phyloP scores from a whole-genome alignment of 257 asterid species.

The Ballota nigra region DNA sequence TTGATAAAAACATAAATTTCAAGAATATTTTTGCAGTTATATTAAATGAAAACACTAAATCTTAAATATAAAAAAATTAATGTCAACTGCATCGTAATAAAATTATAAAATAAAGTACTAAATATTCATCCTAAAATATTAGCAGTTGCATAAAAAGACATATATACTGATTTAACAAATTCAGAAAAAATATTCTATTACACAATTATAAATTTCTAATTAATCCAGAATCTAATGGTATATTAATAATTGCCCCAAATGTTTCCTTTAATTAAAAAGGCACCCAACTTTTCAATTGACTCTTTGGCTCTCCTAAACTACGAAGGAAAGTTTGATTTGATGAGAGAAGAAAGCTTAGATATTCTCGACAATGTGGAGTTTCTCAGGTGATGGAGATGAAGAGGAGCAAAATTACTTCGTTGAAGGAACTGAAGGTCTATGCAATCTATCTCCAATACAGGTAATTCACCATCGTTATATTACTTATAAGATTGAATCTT shows the following conservation, averaged over 20 bases:
- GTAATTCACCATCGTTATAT: conserved; percentile 31
- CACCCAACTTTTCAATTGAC: conserved; percentile 2
- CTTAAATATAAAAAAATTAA: too few species aligned
- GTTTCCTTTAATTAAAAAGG: conserved; percentile 8
- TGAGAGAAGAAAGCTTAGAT: conserved; percentile 14
- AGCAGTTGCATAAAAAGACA: too few species aligned
- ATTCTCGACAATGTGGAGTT: conserved; percentile 57
- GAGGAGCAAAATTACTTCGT: conserved; percentile 63
- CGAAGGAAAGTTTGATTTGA: conserved; percentile 17
- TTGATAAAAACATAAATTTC: too few species aligned
- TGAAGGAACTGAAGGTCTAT: conserved; percentile 67
- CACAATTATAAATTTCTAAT: too few species aligned
- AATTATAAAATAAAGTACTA: too few species aligned
- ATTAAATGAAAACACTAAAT: too few species aligned
- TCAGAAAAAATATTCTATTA: too few species aligned
- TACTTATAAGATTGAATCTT: conserved; percentile 12
- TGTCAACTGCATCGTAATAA: too few species aligned
- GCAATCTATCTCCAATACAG: conserved; percentile 79
- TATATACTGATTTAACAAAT: too few species aligned
- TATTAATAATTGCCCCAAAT: background rate
- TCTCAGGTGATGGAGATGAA: conserved; percentile 45
- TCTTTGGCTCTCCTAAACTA: conserved; percentile 7
- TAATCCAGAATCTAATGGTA: too few species aligned
- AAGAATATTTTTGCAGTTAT: too few species aligned
- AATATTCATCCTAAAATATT: too few species aligned